phyloP scores from a whole-genome alignment of 2,329 filamentous ascomycete species.

The Epichloe aotearoae region DNA sequence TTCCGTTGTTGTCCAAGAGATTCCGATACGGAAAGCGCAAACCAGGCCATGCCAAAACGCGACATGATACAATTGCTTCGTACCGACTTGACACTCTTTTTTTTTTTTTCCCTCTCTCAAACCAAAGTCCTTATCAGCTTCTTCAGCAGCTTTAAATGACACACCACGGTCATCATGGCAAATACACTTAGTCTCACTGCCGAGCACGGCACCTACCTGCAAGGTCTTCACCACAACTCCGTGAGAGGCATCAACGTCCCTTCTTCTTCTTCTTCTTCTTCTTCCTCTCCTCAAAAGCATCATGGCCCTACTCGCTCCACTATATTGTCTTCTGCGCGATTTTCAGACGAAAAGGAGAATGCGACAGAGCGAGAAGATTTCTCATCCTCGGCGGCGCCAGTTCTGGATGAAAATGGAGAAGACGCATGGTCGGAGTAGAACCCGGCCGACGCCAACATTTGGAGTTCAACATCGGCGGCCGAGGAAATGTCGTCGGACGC shows the following conservation, averaged over 20 bases:
- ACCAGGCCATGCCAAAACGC: neutral
- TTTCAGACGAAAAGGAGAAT: conserved; percentile 4
- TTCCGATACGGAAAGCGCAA: neutral
- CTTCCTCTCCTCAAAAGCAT: neutral
- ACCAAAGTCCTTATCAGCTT: neutral
- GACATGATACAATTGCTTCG: neutral
- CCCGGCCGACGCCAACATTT: neutral
- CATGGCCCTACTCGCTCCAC: neutral
- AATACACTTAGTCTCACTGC: conserved; percentile 1
- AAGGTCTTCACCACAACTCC: conserved; percentile 1
- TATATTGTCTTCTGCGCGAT: neutral
- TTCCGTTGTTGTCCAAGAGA: too few species aligned
- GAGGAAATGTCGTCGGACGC: neutral
- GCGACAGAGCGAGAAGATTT: neutral
- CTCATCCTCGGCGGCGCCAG: neutral
- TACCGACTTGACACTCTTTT: neutral
- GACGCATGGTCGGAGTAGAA: conserved; percentile 4
- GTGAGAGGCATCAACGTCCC: neutral
- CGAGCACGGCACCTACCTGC: neutral
- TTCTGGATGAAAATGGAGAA: neutral
- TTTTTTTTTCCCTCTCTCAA: neutral
- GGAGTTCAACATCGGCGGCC: neutral
- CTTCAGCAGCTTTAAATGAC: neutral
- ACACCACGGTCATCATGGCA: conserved; percentile 3
- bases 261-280: neutral